These are phyloP conservation scores for Nakaseomyces glabratus DNA, from an alignment of 1,139 yeast genomes.

Conservation along the genomic window DNA sequence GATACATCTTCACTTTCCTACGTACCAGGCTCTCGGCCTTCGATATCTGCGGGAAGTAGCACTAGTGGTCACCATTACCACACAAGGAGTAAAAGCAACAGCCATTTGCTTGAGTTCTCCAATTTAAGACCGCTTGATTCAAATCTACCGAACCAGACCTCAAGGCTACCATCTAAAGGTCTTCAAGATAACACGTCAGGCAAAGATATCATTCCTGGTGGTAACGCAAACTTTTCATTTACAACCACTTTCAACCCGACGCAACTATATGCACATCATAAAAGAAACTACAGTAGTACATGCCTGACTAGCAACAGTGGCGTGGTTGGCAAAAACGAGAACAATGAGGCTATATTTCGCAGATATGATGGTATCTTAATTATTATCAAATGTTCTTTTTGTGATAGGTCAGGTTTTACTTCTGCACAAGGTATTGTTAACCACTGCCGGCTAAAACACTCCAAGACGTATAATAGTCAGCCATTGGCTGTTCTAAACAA, in stretches of 20 bases:
- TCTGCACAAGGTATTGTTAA: conserved; percentile 75
- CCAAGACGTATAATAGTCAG: conserved; percentile 62
- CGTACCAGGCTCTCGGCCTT: background rate
- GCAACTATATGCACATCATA: conserved; percentile 27
- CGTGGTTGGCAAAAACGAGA: conserved; percentile 30
- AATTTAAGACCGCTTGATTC: conserved; percentile 21
- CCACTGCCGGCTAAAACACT: conserved; percentile 67
- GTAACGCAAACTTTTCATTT: conserved; percentile 1
- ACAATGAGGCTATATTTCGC: conserved; percentile 48
- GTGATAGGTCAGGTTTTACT: conserved; percentile 61
- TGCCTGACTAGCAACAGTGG: conserved; percentile 32
- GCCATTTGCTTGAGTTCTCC: conserved; percentile 17
- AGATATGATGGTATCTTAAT: conserved; percentile 68
- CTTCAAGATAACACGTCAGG: background rate
- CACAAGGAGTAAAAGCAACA: conserved; percentile 29
- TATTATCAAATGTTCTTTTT: conserved; percentile 56
- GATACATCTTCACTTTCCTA: conserved; percentile 7
- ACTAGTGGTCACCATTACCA: conserved; percentile 21
- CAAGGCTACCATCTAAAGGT: conserved; percentile 1
- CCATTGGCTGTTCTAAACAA: conserved; percentile 68
- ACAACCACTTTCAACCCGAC: conserved; percentile 14
- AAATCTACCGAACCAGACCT: background rate
- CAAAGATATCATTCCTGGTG: conserved; percentile 1
- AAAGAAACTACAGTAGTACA: conserved; percentile 33
- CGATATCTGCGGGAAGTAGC: background rate